A percentile compares a stretch with the other conserved stretches of the same genome.
phyloP scores from a whole-genome alignment of 306 rosid genomes.

The Medicago arabica region DNA sequence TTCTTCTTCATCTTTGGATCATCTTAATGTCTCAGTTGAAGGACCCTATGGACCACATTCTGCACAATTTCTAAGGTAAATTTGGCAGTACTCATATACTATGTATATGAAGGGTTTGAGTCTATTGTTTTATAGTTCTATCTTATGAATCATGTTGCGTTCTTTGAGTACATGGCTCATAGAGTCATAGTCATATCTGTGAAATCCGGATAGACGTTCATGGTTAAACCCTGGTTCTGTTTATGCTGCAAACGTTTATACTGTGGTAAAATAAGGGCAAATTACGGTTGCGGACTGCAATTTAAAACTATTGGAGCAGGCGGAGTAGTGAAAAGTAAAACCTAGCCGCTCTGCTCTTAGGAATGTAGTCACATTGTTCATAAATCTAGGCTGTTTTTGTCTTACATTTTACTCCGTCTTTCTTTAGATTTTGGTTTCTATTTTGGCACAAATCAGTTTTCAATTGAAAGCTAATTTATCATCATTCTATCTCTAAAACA shows the following conservation, averaged over 20 bases:
- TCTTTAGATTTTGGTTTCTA: not conserved
- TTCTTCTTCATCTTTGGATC: constrained; percentile 53
- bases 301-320: not conserved
- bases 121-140: no score
- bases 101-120: not conserved
- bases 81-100: not conserved
- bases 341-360: not conserved
- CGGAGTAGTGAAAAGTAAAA: not conserved
- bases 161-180: not conserved
- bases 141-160: not conserved
- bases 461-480: not conserved
- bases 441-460: not conserved
- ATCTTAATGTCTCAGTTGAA: constrained; percentile 71
- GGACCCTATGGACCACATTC: constrained; percentile 84
- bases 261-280: no score
- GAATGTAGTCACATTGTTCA: not conserved
- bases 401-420: not conserved
- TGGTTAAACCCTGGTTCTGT: not conserved
- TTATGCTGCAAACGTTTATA: not conserved
- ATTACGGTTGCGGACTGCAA: not conserved
- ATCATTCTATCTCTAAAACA: not conserved
- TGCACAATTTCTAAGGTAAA: constrained; percentile 57
- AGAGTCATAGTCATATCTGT: no score
- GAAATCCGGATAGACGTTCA: not conserved
- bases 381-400: not conserved